Evolutionary conservation across 805 yeast genomes (phyloP).

Genomic region (Deakozyma indianensis): DNA sequence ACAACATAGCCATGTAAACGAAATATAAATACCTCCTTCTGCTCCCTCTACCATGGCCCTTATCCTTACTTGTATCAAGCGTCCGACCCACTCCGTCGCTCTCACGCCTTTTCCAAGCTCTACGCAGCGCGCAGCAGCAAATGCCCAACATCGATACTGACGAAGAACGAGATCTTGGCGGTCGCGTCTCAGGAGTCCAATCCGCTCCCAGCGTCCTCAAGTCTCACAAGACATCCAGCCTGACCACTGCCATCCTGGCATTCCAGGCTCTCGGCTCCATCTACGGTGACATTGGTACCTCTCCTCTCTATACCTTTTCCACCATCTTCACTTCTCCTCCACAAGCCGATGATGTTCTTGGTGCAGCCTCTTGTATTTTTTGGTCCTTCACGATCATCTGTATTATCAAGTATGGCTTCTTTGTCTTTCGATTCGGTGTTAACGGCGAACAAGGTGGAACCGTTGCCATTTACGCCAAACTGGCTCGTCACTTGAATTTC

Average conservation of each 20-base stretch:
- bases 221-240: background rate
- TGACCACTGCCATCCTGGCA: constrained; percentile 13
- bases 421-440: constrained; percentile 38
- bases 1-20: no score
- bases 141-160: background rate
- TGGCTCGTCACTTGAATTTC: constrained; percentile 33
- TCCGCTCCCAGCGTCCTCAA: background rate
- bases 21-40: no score
- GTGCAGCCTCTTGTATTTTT: constrained; percentile 38
- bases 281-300: constrained; percentile 50
- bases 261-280: constrained; percentile 45
- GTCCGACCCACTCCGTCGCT: no score
- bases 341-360: constrained; percentile 28
- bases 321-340: constrained; percentile 15
- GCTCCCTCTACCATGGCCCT: no score
- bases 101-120: no score
- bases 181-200: background rate
- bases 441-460: constrained; percentile 53
- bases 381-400: constrained; percentile 42
- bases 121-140: no score
- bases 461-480: constrained; percentile 46
- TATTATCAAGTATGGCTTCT: constrained; percentile 33
- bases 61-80: no score
- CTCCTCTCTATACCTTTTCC: constrained; percentile 33
- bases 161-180: background rate